Evolutionary conservation across 441 rosid species (phyloP).

Genomic region (Syzygium malaccense): DNA sequence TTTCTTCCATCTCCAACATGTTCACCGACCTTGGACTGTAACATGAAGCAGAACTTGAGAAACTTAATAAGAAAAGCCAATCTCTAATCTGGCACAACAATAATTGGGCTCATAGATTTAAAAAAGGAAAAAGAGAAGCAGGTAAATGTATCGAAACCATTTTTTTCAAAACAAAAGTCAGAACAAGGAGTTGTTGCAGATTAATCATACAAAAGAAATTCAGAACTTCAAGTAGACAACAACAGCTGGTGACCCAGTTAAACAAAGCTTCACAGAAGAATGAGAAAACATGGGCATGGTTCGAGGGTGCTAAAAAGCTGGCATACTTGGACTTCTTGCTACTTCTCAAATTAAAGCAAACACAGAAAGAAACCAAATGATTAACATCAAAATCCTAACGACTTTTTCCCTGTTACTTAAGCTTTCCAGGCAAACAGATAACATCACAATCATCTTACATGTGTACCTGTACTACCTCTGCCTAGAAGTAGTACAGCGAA

Average conservation of each 20-base stretch:
- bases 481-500: neutral
- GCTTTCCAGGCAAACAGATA: neutral
- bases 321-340: neutral
- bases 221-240: neutral
- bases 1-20: constrained; percentile 57
- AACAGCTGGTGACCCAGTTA: neutral
- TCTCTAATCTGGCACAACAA: neutral
- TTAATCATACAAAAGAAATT: neutral
- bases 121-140: neutral
- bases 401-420: neutral
- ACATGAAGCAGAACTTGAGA: neutral
- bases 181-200: neutral
- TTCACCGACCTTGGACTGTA: constrained; percentile 6
- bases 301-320: neutral
- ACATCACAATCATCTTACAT: neutral
- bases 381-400: neutral
- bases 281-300: neutral
- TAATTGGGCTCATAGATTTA: neutral
- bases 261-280: neutral
- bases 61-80: neutral
- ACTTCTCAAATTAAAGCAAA: neutral
- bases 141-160: neutral
- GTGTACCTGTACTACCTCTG: neutral
- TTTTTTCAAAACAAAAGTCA: neutral
- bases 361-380: neutral